Evolutionary conservation across 2,329 filamentous ascomycete genomes (phyloP).

Genomic region (Fusarium nematophilum): DNA sequence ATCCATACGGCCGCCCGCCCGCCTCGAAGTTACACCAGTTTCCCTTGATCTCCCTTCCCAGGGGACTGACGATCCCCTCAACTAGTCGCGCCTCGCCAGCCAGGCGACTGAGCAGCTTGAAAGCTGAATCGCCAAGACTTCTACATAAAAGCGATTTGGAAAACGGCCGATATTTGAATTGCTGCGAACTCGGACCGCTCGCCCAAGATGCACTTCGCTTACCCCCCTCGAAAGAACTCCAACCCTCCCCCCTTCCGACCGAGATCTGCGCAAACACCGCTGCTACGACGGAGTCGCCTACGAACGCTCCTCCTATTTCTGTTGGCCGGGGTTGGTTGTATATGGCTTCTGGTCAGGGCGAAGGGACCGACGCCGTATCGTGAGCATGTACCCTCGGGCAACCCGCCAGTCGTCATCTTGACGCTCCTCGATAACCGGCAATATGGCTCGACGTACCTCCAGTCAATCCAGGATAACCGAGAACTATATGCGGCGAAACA

Average conservation of each 20-base stretch:
- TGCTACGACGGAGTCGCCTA: constrained; percentile 71
- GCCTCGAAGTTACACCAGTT: constrained; percentile 22
- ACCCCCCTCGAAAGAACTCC: constrained; percentile 86
- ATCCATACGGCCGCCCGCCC: constrained; percentile 2
- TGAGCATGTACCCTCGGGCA: constrained; percentile 61
- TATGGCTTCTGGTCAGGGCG: constrained; percentile 68
- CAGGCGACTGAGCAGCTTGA: background rate
- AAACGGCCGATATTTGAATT: background rate
- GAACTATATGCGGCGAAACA: constrained; percentile 86
- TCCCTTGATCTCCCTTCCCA: constrained; percentile 5
- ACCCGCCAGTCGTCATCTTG: constrained; percentile 79
- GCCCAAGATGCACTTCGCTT: constrained; percentile 84
- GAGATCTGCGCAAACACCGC: constrained; percentile 64
- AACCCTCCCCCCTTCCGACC: constrained; percentile 77
- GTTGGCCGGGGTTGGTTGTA: constrained; percentile 65
- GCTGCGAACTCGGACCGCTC: background rate
- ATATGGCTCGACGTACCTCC: constrained; percentile 74
- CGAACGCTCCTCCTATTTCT: constrained; percentile 67
- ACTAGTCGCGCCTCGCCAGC: constrained; percentile 14
- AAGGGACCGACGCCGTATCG: constrained; percentile 45
- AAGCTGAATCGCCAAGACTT: background rate
- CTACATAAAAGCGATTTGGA: constrained; percentile 7
- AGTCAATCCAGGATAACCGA: constrained; percentile 83
- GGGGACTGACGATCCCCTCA: constrained; percentile 13
- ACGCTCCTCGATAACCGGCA: constrained; percentile 80